Evolutionary conservation across 2,329 filamentous ascomycete genomes (phyloP), one percentile per base, ranked within the genome.

Genomic region (Apiospora kogelbergensis): DNA sequence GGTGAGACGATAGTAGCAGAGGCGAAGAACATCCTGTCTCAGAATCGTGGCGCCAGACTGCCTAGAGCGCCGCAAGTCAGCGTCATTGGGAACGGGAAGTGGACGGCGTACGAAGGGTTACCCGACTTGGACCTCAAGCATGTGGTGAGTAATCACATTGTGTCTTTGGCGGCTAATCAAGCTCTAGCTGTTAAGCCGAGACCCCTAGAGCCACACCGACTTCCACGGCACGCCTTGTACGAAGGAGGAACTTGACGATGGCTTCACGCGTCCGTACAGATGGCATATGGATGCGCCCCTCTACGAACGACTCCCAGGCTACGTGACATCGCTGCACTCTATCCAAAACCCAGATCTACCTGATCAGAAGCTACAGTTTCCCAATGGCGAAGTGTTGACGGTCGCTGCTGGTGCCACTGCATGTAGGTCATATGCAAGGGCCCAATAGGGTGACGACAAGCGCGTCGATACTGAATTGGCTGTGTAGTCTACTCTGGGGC

Each of bases 221-320:
- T 95, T 95, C 80, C 92, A 95, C 79, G 86, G 88, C 67, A 87
- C 88, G 6, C 76, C 81, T 26, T 88, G 95, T 71, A 85, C 90
- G 0, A 80, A 79, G 15, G 78, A 80, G 10, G 82, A 86, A 22
- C 84, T 86, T 70, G 78, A 84, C 20, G 80, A 81, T 73, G 46
- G 46, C 9, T 84, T 76, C 70, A 87, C 85, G 3, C 82, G 81
- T 81, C 90, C 93, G 81, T 94, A 93, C 80, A 84, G 92, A 70
- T 94, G 92, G 92, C 92, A 94, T 78, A 94, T 94, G 67, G 92
- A 94, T 74, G 92, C 92, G 3, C 91, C 92, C 1, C 82, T 94
- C 6, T 94, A 94, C 76, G 57, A 88, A n/a, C 85, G 93, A 7
- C 88, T 92, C n/a, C 91, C 92, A 91, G 92, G 1, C 84, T 90